Percentiles rank a stretch among this genome's conserved stretches.
Conservation (phyloP, 148 eudicot species). For the Chenopodium quinoa region DNA sequence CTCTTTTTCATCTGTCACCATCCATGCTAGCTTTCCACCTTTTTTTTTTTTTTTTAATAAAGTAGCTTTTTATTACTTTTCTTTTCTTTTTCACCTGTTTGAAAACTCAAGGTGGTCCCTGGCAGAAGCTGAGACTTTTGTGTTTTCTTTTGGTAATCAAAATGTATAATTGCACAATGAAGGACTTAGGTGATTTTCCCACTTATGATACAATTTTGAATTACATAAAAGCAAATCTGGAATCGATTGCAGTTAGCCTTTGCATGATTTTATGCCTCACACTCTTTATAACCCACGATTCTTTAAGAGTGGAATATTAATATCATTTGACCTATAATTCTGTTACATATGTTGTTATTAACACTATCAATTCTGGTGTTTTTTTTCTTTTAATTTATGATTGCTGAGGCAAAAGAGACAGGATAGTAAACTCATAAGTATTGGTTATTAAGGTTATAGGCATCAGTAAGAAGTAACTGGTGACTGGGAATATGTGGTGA, state of each 20-base stretch:
- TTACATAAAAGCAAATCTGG: not conserved
- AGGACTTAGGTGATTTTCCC: not conserved
- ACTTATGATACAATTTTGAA: not conserved
- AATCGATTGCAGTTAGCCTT: not conserved
- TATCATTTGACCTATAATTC: not conserved
- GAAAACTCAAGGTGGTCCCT: not conserved
- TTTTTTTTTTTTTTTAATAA: not conserved
- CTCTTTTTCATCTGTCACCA: conserved; percentile 31
- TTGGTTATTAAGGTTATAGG: not conserved
- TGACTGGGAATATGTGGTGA: not conserved
- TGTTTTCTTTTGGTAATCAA: not conserved
- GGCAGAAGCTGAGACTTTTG: conserved; percentile 5
- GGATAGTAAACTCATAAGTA: not conserved
- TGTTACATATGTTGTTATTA: not conserved
- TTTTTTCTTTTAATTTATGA: no score
- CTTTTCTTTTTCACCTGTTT: not conserved
- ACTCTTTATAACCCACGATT: not conserved
- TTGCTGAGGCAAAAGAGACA: no score
- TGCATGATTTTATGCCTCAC: not conserved
- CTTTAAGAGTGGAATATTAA: not conserved
- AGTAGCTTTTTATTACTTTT: not conserved
- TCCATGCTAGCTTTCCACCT: conserved; percentile 10
- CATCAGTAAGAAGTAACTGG: not conserved
- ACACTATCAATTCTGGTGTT: not conserved
- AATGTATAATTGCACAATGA: no score